Base-by-base conservation (phyloP, 2,329 filamentous ascomycete genomes). In the Monosporascus sp. region DNA sequence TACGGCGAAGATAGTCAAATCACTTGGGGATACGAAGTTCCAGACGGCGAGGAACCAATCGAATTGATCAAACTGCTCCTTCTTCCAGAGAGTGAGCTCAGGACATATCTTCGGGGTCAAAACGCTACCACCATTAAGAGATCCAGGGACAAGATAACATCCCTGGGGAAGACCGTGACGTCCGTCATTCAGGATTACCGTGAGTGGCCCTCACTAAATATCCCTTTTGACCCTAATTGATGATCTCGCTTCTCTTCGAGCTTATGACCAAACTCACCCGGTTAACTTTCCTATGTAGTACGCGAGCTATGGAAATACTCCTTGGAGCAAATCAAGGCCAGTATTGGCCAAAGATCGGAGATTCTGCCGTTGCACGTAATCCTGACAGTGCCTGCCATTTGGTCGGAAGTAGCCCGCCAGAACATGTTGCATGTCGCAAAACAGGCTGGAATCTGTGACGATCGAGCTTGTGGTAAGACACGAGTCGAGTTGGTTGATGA, bases 41-140 rank as follows among this genome's bases (percentile, higher is more conserved):
- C 68, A 0, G 3, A 46, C 0, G 41, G 61, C 0, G 52, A 18
- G 2, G 52, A 69, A 0, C 45, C 68, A 0, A 7, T 74, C 0
- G 59, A 60, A 1, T 77, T 74, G 74, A 75, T 77, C 57, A 77
- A 77, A 50, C 62, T 77, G 0, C 57, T 75, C 0, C 61, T 78
- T 0, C 45, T 76, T 0, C 64, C 74, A 0, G 51, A 63, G 0
- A 26, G 50, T 0, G 70, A 76, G 37, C 18, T 75, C 0, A 11
- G 41, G 4, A 35, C 53, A 61, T 0, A 24, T 6, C 0, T 75
- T 0, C 38, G 53, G 0, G 3, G 37, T 0, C 69, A 65, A 0
- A 3, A 37, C 0, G 61, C 71, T 2, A 18, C 72, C 1, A 5
- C 1, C 9, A 11, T 31, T 31, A 3, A 31, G 0, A 26, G 57